Evolutionary conservation across 306 rosid species (phyloP), one percentile per base, ranked within the genome.

Genomic region (Rosa lucieae): DNA sequence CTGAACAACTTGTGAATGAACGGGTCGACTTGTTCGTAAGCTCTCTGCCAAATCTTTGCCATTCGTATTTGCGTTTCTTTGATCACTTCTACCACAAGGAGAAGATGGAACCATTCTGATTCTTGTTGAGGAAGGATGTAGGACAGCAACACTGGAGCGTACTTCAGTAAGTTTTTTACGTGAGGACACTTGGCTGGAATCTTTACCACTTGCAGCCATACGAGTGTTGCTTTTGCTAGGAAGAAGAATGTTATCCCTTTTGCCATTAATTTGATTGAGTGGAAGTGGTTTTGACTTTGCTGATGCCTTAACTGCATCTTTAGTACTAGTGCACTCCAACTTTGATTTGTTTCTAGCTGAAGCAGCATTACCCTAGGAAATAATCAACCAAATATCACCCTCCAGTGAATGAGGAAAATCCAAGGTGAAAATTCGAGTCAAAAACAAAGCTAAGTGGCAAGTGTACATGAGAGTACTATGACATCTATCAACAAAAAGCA

Each of bases 351-450:
- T 81, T 40, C 26, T 39, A 13, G 69, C 26, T 26, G 26, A 71
- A 72, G 73, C 46, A 43, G 11, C 73, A 47, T 48, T 48, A 8
- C 26, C 84, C 87, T 84, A 52, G 18, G 40, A 84, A 23, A 76
- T 14, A 37, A 68, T 21, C 65, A 67, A 32, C 42, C 40, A 46
- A 47, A 49, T 18, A 78, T 37, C 44, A 58, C 15, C 43, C 62
- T 70, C 56, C 68, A 37, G 59, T 35, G 43, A 12, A 65, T n/a
- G 48, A 14, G 51, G 37, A 73, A 46, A 74, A 74, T 35, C 18
- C 39, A 37, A 70, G 14, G n/a, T 40, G 59, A 65, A 55, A 56
- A 12, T 67, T 21, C 10, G 3, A 61, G 11, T 32, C 20, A 21
- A 32, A 20, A 18, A 17, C 21, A 53, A 6, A 65, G 18, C 43